Evolutionary conservation across 306 rosid species (phyloP).

Genomic region (Senna siamea): DNA sequence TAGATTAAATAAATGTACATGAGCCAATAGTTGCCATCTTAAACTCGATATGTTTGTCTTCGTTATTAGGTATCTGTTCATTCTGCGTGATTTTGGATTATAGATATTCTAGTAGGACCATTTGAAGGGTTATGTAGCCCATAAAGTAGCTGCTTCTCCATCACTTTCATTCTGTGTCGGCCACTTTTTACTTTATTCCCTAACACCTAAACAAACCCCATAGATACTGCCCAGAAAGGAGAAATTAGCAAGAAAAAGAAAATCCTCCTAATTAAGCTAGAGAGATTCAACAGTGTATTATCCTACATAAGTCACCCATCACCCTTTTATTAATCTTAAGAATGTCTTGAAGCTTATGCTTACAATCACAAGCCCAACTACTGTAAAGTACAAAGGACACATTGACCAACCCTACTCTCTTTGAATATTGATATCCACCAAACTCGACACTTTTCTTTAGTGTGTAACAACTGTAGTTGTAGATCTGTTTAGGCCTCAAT

Average conservation of each 20-base stretch:
- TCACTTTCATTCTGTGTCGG: constrained; percentile 67
- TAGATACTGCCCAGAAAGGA: too few species aligned
- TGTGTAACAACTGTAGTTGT: too few species aligned
- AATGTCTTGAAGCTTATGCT: constrained; percentile 29
- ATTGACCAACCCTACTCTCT: constrained; percentile 34
- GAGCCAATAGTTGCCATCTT: constrained; percentile 70
- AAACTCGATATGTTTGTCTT: too few species aligned
- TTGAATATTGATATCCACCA: too few species aligned
- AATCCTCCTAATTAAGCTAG: too few species aligned
- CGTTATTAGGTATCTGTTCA: constrained; percentile 32
- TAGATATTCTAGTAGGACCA: constrained; percentile 43
- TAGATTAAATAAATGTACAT: constrained; percentile 42
- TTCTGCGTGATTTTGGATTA: constrained; percentile 42
- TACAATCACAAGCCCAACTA: not conserved
- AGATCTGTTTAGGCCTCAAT: constrained; percentile 46
- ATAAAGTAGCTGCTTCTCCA: constrained; percentile 45
- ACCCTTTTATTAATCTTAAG: constrained; percentile 24
- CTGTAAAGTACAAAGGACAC: constrained; percentile 28
- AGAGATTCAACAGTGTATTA: too few species aligned
- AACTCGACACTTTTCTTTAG: too few species aligned
- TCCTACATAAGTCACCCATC: not conserved
- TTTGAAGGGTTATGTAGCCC: constrained; percentile 11
- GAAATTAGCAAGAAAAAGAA: too few species aligned
- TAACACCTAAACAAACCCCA: too few species aligned
- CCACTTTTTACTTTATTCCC: constrained; percentile 81